phyloP scores from a whole-genome alignment of 176 grass and related monocot genomes.

The Lolium rigidum region DNA sequence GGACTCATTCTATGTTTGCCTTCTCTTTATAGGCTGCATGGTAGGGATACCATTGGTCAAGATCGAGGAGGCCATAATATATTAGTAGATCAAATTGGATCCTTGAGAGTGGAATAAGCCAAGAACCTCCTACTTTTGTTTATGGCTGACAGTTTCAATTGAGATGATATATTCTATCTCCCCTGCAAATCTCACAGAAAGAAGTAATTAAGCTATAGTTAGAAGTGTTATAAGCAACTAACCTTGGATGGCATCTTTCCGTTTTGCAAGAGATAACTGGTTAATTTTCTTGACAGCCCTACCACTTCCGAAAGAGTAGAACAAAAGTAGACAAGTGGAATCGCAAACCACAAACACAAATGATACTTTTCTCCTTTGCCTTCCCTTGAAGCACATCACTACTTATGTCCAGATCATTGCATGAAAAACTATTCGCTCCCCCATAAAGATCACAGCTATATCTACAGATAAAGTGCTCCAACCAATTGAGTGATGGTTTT shows the following conservation, averaged over 20 bases:
- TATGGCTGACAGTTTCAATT: conserved; percentile 18
- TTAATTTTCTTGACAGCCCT: conserved; percentile 23
- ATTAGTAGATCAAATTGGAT: conserved; percentile 23
- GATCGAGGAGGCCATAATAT: neutral
- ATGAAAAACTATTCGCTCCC: conserved; percentile 18
- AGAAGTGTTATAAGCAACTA: neutral
- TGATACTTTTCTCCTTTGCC: conserved; percentile 45
- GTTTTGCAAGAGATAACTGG: neutral
- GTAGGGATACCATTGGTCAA: neutral
- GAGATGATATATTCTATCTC: neutral
- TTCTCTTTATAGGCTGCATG: conserved; percentile 32
- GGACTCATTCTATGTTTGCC: conserved; percentile 8
- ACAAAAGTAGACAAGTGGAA: conserved; percentile 38
- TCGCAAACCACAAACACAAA: conserved; percentile 24
- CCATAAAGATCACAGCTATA: conserved; percentile 6
- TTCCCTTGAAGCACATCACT: conserved; percentile 53
- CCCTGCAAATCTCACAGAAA: conserved; percentile 1
- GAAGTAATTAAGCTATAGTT: conserved; percentile 23
- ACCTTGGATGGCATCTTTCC: conserved; percentile 23
- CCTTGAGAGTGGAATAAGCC: conserved; percentile 14
- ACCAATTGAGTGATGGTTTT: conserved; percentile 1
- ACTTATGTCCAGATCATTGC: conserved; percentile 37
- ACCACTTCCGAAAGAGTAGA: conserved; percentile 39
- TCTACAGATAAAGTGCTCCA: neutral
- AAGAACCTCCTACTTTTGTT: neutral